Conservation (phyloP, 805 yeast genomes). For the Starmerella floris region DNA sequence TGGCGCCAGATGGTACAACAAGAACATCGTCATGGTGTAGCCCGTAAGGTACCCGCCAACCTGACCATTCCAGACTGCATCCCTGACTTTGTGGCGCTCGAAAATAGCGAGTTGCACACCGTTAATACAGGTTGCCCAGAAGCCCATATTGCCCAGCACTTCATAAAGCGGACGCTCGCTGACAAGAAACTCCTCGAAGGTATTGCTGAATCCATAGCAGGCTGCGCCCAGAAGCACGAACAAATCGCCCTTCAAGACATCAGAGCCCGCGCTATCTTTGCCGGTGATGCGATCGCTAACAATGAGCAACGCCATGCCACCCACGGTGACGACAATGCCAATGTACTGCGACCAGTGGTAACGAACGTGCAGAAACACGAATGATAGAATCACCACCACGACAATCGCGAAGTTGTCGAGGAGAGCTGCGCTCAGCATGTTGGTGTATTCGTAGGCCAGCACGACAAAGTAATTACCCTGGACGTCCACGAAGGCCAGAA, state of each 20-base stretch:
- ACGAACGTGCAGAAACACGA: slow-evolving; percentile 32
- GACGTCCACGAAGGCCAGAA: slow-evolving; percentile 34
- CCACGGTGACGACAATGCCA: slow-evolving; percentile 32
- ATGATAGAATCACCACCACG: slow-evolving; percentile 33
- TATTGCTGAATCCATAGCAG: slow-evolving; percentile 35
- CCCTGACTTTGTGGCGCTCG: slow-evolving; percentile 28
- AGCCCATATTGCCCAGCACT: slow-evolving; percentile 34
- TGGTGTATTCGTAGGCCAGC: slow-evolving; percentile 34
- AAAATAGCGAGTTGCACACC: slow-evolving; percentile 36
- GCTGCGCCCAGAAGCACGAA: slow-evolving; percentile 35
- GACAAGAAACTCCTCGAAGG: slow-evolving; percentile 33
- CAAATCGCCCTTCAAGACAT: slow-evolving; percentile 34
- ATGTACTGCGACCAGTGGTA: slow-evolving; percentile 35
- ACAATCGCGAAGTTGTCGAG: slow-evolving; percentile 36
- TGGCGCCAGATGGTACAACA: slow-evolving; percentile 33
- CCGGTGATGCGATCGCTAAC: slow-evolving; percentile 32
- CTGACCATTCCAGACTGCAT: slow-evolving; percentile 30
- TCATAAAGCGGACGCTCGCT: slow-evolving; percentile 35
- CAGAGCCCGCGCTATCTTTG: slow-evolving; percentile 30
- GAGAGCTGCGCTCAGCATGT: slow-evolving; percentile 32
- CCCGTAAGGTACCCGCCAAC: slow-evolving; percentile 36
- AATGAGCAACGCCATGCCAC: slow-evolving; percentile 33
- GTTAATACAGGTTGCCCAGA: slow-evolving; percentile 32
- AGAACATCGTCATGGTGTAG: slow-evolving; percentile 30
- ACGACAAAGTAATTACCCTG: slow-evolving; percentile 37